Evolutionary conservation across 1,284 basidiomycete species (phyloP).

Genomic region (Irpex sp.): DNA sequence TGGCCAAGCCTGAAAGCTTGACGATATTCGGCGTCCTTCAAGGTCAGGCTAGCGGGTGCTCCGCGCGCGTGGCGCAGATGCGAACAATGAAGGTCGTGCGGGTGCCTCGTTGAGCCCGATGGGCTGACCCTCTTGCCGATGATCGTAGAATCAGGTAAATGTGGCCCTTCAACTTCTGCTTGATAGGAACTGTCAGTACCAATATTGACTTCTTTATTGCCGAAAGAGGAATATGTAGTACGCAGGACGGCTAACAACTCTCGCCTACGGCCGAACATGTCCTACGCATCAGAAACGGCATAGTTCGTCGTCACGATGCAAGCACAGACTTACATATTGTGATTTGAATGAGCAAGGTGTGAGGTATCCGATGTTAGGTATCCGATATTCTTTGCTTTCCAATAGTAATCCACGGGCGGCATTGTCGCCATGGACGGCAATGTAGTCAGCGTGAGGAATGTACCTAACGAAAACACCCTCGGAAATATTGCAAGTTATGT

Average conservation of each 20-base stretch:
- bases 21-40: too few relatives aligned
- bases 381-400: too few relatives aligned
- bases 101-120: background rate
- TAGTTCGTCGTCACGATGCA: background rate
- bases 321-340: background rate
- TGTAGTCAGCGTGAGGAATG: too few relatives aligned
- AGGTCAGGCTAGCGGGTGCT: background rate
- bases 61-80: background rate
- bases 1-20: background rate
- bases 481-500: too few relatives aligned
- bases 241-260: background rate
- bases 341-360: background rate
- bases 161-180: background rate
- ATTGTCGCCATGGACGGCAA: too few relatives aligned
- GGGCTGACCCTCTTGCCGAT: background rate
- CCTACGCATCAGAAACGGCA: background rate
- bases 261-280: background rate
- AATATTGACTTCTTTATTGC: background rate
- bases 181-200: background rate
- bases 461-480: too few relatives aligned
- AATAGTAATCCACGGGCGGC: too few relatives aligned
- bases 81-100: background rate
- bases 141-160: background rate
- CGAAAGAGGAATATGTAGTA: background rate
- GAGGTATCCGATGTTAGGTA: too few relatives aligned